phyloP scores from a whole-genome alignment of 2,329 filamentous ascomycete genomes.

The Nigrospora oryzae region DNA sequence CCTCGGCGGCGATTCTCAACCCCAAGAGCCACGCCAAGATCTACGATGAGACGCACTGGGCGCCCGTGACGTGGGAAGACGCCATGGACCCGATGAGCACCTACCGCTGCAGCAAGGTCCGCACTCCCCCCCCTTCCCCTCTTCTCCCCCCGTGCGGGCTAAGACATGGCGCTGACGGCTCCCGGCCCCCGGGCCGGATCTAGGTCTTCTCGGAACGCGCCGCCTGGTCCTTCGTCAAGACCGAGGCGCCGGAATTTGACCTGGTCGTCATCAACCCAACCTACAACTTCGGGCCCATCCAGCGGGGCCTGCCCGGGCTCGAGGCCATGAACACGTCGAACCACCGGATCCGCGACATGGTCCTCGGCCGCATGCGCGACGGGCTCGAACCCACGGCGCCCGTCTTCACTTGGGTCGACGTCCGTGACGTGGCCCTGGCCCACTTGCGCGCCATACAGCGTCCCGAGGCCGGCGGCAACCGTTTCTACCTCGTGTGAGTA shows the following conservation, averaged over 20 bases:
- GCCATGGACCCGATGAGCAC: slow-evolving; percentile 20
- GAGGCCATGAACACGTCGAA: slow-evolving; percentile 68
- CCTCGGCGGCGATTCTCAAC: slow-evolving; percentile 34
- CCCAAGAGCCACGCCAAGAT: slow-evolving; percentile 23
- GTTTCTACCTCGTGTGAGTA: slow-evolving; percentile 49
- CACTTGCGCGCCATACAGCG: slow-evolving; percentile 53
- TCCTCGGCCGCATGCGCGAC: slow-evolving; percentile 52
- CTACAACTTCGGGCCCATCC: slow-evolving; percentile 54
- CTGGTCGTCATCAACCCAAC: slow-evolving; percentile 55
- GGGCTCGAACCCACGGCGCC: slow-evolving; percentile 47
- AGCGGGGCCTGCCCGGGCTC: slow-evolving; percentile 54
- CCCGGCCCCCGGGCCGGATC: neutral
- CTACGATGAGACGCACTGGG: slow-evolving; percentile 31
- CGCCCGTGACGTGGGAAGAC: slow-evolving; percentile 25
- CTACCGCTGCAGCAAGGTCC: slow-evolving; percentile 36
- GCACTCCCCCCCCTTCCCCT: slow-evolving; percentile 13
- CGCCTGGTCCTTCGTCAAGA: slow-evolving; percentile 55
- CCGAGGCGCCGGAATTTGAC: slow-evolving; percentile 46
- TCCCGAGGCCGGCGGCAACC: slow-evolving; percentile 47
- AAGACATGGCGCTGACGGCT: too few relatives aligned
- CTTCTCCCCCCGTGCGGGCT: neutral
- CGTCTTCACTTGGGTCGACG: slow-evolving; percentile 51
- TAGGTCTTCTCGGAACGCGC: slow-evolving; percentile 59
- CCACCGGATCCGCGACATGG: slow-evolving; percentile 53
- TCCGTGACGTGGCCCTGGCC: slow-evolving; percentile 52